Conservation (phyloP, 1,139 yeast genomes). For the Suhomyces choctaworum region DNA sequence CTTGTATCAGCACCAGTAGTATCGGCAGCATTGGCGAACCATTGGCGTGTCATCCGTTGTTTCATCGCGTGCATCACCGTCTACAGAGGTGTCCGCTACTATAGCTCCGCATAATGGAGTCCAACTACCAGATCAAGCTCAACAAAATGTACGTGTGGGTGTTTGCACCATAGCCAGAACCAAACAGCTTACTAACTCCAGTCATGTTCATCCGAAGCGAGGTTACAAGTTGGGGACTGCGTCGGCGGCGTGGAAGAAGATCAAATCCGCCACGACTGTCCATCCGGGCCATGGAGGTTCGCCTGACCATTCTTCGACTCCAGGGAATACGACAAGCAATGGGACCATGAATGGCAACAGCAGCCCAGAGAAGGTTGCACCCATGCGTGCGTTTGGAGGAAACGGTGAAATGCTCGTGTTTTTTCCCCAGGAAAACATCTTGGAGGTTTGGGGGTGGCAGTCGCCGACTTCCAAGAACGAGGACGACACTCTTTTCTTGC, state of each 20-base stretch:
- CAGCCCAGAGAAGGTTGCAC: too few relatives aligned
- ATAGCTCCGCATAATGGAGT: constrained; percentile 19
- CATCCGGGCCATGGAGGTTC: neutral
- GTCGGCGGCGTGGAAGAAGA: constrained; percentile 46
- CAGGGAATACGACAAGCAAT: too few relatives aligned
- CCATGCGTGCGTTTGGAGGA: constrained; percentile 5
- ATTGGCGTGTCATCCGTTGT: too few relatives aligned
- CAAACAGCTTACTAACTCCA: constrained; percentile 15
- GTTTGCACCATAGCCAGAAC: too few relatives aligned
- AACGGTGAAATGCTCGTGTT: constrained; percentile 49
- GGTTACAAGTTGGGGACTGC: constrained; percentile 45
- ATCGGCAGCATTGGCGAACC: neutral
- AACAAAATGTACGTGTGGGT: constrained; percentile 18
- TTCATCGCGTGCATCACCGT: too few relatives aligned
- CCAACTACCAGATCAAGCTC: constrained; percentile 15
- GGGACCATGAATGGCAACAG: too few relatives aligned
- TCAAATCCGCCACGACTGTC: constrained; percentile 35
- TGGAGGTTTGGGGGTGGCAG: constrained; percentile 57
- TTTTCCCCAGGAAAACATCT: constrained; percentile 23
- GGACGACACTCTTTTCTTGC: constrained; percentile 38
- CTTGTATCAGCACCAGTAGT: neutral
- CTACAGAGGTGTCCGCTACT: too few relatives aligned
- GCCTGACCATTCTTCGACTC: neutral
- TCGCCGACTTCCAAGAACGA: constrained; percentile 24
- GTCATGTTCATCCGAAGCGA: constrained; percentile 23